Percentiles rank a stretch among this genome's conserved stretches.
phyloP scores from a whole-genome alignment of 345 rosid genomes.

The Xanthoceras sorbifolium region DNA sequence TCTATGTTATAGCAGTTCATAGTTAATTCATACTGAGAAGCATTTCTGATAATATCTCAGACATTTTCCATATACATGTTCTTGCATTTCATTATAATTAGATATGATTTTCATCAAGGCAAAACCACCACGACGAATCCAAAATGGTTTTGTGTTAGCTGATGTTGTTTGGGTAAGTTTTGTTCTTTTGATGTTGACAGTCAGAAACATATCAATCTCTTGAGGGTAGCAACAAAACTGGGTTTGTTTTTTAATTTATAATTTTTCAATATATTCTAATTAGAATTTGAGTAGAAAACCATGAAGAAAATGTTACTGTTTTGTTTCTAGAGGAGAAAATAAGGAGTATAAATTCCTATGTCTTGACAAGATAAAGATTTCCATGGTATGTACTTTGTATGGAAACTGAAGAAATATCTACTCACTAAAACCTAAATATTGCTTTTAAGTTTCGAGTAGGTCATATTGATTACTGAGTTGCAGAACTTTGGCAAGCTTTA shows the following conservation, averaged over 20 bases:
- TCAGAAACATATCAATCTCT: not conserved
- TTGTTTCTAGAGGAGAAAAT: too few relatives aligned
- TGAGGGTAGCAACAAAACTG: not conserved
- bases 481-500: not conserved
- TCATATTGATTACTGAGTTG: not conserved
- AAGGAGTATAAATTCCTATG: not conserved
- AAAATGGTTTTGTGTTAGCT: not conserved
- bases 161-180: not conserved
- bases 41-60: not conserved
- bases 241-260: too few relatives aligned
- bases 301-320: not conserved
- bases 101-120: not conserved
- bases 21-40: conserved; percentile 8
- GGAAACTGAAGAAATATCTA: not conserved
- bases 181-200: not conserved
- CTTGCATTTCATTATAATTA: not conserved
- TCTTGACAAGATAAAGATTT: not conserved
- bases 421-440: not conserved
- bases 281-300: too few relatives aligned
- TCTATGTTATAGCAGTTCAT: conserved; percentile 9
- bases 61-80: not conserved
- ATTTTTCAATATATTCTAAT: too few relatives aligned
- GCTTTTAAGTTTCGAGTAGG: not conserved
- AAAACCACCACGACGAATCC: not conserved
- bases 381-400: not conserved